phyloP scores from a whole-genome alignment of 768 basidiomycete species.

The Boletus tylopilopsis region DNA sequence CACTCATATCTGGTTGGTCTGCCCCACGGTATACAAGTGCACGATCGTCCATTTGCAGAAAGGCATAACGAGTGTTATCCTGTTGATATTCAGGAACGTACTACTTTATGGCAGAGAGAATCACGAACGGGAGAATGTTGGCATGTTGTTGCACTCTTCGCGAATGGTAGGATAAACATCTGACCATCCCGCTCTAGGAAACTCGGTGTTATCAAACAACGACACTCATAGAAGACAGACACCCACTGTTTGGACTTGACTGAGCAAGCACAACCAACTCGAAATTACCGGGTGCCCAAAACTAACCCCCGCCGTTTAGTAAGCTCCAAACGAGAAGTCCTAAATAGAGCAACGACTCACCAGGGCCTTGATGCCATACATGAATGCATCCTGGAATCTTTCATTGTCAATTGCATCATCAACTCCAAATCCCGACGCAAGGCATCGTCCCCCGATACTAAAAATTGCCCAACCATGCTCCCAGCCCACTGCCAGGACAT shows the following conservation, averaged over 20 bases:
- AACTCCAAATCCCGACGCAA: constrained; percentile 72
- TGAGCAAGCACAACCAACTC: constrained; percentile 78
- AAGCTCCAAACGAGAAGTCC: neutral
- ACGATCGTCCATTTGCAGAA: constrained; percentile 93
- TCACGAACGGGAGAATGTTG: constrained; percentile 83
- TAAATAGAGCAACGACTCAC: constrained; percentile 39
- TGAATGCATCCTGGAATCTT: constrained; percentile 78
- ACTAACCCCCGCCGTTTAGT: constrained; percentile 41
- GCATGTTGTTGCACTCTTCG: constrained; percentile 89
- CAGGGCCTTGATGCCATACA: constrained; percentile 72
- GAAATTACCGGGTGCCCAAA: constrained; percentile 92
- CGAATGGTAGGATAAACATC: constrained; percentile 85
- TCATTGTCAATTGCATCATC: constrained; percentile 56
- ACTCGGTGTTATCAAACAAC: constrained; percentile 1
- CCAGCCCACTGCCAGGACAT: constrained; percentile 93
- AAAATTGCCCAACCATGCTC: constrained; percentile 86
- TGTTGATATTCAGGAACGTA: constrained; percentile 31
- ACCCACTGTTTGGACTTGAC: constrained; percentile 48
- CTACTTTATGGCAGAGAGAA: neutral
- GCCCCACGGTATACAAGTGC: constrained; percentile 92
- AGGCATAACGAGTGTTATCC: constrained; percentile 96
- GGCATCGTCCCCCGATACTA: constrained; percentile 84
- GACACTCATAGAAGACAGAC: neutral
- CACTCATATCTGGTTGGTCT: constrained; percentile 96
- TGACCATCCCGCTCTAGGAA: constrained; percentile 58